Evolutionary conservation across 805 yeast species (phyloP), one percentile per base, ranked within the genome.

Genomic region (Spathaspora girioi): DNA sequence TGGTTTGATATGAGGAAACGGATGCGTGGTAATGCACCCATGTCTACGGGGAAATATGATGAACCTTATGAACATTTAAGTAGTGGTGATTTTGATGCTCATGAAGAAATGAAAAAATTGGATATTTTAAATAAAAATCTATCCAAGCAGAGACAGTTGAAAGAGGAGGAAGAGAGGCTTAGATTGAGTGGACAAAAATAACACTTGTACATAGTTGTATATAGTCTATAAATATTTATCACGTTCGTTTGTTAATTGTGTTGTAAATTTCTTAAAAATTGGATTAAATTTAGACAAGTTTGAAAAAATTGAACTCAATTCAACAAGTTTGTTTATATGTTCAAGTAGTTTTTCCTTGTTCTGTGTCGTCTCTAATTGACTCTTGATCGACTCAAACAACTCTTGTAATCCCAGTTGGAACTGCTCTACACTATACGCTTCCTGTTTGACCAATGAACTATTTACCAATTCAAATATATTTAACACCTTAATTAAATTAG

Each of bases 1-100:
- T 85, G 86, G 62, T 88, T 92, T 49, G 97, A 92, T 61, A 88
- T 91, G 90, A 70, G 92, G 3, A 92, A 90, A 66, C 79, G 99
- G 58, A 88, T 93, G 71, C 78, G 90, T 63, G 98, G 98, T 3
- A 93, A 93, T 63, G 99, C 96, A 0, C 91, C 97, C 0, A 71
- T 89, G 43, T 89, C 97, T 11, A 89, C 96, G 6, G 99, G 99
- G 0, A 87, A 86, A 63, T 93, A 87, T 68, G 97, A 92, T 61
- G 93, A 89, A 52, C 89, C 89, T 48, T 88, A 87, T 57, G 90
- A 84, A 40, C 86, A 88, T 54, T 73, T 93, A 52, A 83, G 90
- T 1, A 68, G 76, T 2, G 99, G 99, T 1, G 78, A 93, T 51
- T 91, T 87, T 63, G 86, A 92, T 63, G 83, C 97, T 1, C 71